phyloP scores from a whole-genome alignment of 1,284 basidiomycete species.

The Cryptococcus sp. region DNA sequence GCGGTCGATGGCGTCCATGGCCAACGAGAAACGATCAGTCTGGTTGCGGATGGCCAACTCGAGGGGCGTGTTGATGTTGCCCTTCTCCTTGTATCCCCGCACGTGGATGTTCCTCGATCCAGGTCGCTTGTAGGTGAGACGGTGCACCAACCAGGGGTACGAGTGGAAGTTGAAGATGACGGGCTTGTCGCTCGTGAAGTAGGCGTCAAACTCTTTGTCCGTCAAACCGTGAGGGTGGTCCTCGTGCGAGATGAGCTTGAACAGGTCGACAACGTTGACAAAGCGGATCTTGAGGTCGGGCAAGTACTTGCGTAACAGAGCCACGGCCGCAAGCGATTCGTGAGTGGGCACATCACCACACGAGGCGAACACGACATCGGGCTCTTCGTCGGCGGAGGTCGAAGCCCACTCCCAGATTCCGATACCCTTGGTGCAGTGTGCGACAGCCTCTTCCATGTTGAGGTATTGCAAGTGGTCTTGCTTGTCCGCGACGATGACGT shows the following conservation, averaged over 20 bases:
- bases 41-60: conserved; percentile 45
- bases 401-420: conserved; percentile 55
- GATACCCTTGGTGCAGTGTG: conserved; percentile 69
- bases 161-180: conserved; percentile 84
- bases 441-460: conserved; percentile 58
- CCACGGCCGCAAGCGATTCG: conserved; percentile 63
- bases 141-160: conserved; percentile 44
- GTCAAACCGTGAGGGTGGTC: conserved; percentile 75
- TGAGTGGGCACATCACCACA: conserved; percentile 55
- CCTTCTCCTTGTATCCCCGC: conserved; percentile 44
- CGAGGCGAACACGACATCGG: conserved; percentile 57
- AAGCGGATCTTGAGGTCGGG: conserved; percentile 74
- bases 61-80: conserved; percentile 39
- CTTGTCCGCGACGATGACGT: conserved; percentile 25
- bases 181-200: conserved; percentile 70
- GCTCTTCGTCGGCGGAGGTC: conserved; percentile 53
- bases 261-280: conserved; percentile 71
- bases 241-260: conserved; percentile 68
- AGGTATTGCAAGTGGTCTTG: conserved; percentile 38
- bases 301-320: conserved; percentile 68
- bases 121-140: conserved; percentile 38
- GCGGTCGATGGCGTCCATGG: conserved; percentile 45
- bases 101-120: conserved; percentile 41
- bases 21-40: conserved; percentile 40
- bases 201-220: conserved; percentile 63